phyloP scores from a whole-genome alignment of 2,329 filamentous ascomycete species.

The Fusarium paranaense region DNA sequence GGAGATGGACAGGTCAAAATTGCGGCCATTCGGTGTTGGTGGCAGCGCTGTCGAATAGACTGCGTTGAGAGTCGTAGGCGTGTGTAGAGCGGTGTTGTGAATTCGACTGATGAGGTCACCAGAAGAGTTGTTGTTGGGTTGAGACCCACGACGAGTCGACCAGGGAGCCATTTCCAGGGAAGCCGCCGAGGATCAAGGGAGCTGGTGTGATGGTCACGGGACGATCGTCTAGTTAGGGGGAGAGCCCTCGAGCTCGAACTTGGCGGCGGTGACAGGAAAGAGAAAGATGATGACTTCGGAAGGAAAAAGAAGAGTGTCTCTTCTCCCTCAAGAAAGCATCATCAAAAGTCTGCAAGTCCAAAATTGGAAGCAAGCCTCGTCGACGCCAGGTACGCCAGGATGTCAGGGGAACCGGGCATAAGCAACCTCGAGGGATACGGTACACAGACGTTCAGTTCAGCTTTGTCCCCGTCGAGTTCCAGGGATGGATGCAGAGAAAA shows the following conservation, averaged over 20 bases:
- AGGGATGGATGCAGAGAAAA: conserved; percentile 8
- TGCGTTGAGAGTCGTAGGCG: conserved; percentile 44
- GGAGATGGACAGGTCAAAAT: conserved; percentile 45
- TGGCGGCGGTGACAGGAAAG: neutral
- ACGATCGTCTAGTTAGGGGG: conserved; percentile 1
- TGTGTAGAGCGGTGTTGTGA: conserved; percentile 51
- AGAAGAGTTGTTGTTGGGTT: conserved; percentile 42
- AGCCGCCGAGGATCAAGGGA: conserved; percentile 31
- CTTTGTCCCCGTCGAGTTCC: neutral
- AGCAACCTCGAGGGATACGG: neutral
- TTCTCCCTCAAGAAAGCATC: conserved; percentile 26
- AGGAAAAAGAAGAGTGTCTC: neutral
- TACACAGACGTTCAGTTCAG: conserved; percentile 5
- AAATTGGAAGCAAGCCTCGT: conserved; percentile 15
- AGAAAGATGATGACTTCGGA: conserved; percentile 1
- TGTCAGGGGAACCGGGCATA: neutral
- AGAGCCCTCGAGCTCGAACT: neutral
- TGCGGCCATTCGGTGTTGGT: conserved; percentile 23
- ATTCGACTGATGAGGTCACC: conserved; percentile 52
- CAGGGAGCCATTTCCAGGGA: conserved; percentile 49
- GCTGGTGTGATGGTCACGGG: conserved; percentile 20
- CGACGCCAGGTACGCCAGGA: conserved; percentile 1
- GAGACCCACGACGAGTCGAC: conserved; percentile 45
- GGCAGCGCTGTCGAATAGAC: conserved; percentile 25
- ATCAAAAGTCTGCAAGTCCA: conserved; percentile 25